phyloP scores from a whole-genome alignment of 2,329 filamentous ascomycete species.

The Thelonectria blattea region DNA sequence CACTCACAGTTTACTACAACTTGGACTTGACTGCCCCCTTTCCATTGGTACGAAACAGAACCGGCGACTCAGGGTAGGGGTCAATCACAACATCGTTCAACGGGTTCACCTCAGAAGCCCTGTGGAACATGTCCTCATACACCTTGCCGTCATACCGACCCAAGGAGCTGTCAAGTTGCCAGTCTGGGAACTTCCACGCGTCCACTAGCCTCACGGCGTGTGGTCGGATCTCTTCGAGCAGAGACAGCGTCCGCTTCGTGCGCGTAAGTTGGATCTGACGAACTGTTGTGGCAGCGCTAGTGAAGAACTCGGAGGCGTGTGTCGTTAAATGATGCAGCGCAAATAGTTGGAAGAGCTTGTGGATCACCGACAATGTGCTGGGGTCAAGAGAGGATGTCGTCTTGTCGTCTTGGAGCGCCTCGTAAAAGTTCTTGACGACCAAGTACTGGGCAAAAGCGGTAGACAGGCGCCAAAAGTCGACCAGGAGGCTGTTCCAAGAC shows the following conservation, averaged over 20 bases:
- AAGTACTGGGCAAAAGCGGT: constrained; percentile 80
- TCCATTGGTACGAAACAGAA: constrained; percentile 30
- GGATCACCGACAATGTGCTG: constrained; percentile 63
- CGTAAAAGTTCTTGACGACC: constrained; percentile 75
- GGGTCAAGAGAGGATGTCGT: constrained; percentile 61
- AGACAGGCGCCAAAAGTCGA: constrained; percentile 78
- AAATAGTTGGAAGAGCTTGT: constrained; percentile 85
- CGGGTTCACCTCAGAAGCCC: constrained; percentile 75
- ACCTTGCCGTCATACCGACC: constrained; percentile 76
- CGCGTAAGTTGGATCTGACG: constrained; percentile 74
- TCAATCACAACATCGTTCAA: constrained; percentile 75
- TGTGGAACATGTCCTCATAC: constrained; percentile 77
- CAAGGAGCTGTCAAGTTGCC: constrained; percentile 75
- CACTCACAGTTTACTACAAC: constrained; percentile 8
- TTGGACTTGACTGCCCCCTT: constrained; percentile 20
- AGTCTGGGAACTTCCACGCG: constrained; percentile 78
- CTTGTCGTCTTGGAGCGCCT: constrained; percentile 50
- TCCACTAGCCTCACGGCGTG: constrained; percentile 76
- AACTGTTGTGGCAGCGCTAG: constrained; percentile 70
- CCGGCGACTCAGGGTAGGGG: constrained; percentile 64
- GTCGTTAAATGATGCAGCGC: constrained; percentile 66
- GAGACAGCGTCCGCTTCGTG: constrained; percentile 70
- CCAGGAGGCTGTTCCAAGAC: constrained; percentile 77
- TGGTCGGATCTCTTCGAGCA: constrained; percentile 74
- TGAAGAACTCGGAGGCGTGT: constrained; percentile 76